Percentiles rank a stretch among this genome's conserved stretches.
Evolutionary conservation across 768 basidiomycete species (phyloP).

Genomic region (Hericium erinaceus): DNA sequence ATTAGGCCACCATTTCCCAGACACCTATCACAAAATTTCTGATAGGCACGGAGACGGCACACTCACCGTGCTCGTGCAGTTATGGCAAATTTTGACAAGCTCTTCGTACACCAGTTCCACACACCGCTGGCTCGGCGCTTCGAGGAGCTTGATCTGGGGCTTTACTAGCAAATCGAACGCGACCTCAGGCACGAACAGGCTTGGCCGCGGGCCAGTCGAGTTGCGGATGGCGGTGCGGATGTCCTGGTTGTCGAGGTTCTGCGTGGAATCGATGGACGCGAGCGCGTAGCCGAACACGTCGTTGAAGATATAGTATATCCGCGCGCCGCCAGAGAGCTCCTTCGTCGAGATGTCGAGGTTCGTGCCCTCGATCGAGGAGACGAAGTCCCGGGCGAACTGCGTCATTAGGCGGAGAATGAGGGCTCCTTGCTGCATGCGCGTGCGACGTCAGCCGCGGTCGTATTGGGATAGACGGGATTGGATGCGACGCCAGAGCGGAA

Average conservation of each 20-base stretch:
- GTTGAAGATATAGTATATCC: constrained; percentile 99
- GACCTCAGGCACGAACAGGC: constrained; percentile 92
- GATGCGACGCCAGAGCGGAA: neutral
- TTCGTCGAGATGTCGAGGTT: constrained; percentile 95
- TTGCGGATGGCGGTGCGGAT: constrained; percentile 98
- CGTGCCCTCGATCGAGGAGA: constrained; percentile 95
- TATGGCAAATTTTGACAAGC: constrained; percentile 98
- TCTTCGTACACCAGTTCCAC: constrained; percentile 99
- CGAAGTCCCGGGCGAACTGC: constrained; percentile 93
- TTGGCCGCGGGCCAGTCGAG: constrained; percentile 93
- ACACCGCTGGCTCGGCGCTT: constrained; percentile 89
- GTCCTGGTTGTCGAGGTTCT: constrained; percentile 86
- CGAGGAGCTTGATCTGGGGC: constrained; percentile 94
- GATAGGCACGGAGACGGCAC: neutral
- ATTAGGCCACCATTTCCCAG: neutral
- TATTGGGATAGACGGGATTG: no score
- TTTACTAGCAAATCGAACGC: constrained; percentile 97
- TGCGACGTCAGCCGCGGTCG: no score
- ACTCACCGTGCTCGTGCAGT: constrained; percentile 84
- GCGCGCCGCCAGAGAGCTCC: constrained; percentile 93
- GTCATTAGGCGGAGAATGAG: constrained; percentile 96
- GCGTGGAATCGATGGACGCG: constrained; percentile 80
- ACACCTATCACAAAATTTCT: neutral
- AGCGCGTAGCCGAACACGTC: constrained; percentile 94
- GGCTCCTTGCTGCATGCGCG: constrained; percentile 57